Evolutionary conservation across 2,329 filamentous ascomycete species (phyloP).

Genomic region (Fusarium sp.): DNA sequence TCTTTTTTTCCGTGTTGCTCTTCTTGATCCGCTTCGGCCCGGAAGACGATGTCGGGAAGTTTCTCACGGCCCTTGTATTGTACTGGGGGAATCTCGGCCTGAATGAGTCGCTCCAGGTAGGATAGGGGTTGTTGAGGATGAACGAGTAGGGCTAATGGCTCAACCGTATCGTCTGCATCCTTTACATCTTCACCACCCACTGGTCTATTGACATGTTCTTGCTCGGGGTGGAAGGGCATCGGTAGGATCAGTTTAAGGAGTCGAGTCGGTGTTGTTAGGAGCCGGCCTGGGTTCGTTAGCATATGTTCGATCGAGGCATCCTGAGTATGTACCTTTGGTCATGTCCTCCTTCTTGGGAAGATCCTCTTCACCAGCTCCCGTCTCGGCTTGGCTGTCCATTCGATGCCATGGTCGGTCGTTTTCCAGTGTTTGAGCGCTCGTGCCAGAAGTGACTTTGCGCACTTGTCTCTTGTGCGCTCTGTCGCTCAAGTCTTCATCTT

Average conservation of each 20-base stretch:
- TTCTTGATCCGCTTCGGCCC: constrained; percentile 79
- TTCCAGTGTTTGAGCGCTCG: constrained; percentile 40
- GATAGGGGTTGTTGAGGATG: constrained; percentile 93
- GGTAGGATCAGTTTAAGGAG: constrained; percentile 86
- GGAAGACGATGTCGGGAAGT: constrained; percentile 80
- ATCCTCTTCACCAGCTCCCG: constrained; percentile 17
- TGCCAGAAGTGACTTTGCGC: constrained; percentile 37
- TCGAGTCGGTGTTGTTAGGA: constrained; percentile 83
- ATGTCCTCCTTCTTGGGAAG: constrained; percentile 31
- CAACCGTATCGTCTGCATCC: constrained; percentile 61
- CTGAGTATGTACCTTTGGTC: constrained; percentile 35
- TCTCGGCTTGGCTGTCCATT: constrained; percentile 26
- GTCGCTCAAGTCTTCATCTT: constrained; percentile 32
- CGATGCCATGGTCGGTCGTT: constrained; percentile 46
- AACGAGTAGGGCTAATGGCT: constrained; percentile 85
- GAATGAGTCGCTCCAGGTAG: constrained; percentile 89
- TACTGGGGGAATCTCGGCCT: constrained; percentile 83
- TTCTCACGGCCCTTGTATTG: constrained; percentile 74
- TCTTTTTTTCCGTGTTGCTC: constrained; percentile 53
- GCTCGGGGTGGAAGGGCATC: constrained; percentile 61
- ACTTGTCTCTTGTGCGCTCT: constrained; percentile 37
- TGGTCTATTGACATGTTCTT: constrained; percentile 56
- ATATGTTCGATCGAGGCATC: not conserved
- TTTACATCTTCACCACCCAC: constrained; percentile 50
- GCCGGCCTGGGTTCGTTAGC: constrained; percentile 65